phyloP scores from a whole-genome alignment of 495 filamentous ascomycete genomes.

The Penicillium paxilli region DNA sequence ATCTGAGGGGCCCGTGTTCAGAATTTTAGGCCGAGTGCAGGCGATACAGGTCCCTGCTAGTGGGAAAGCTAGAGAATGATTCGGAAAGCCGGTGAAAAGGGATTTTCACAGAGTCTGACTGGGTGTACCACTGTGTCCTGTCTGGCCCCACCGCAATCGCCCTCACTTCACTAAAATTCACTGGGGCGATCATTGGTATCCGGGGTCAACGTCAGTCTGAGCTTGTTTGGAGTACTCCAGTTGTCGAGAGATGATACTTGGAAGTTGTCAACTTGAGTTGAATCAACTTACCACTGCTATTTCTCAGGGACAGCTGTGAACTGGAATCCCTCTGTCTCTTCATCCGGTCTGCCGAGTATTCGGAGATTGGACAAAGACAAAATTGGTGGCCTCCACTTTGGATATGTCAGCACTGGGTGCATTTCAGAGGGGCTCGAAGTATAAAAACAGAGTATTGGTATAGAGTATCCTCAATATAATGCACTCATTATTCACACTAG shows the following conservation, averaged over 20 bases:
- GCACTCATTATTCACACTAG: no score
- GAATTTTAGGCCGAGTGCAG: slow-evolving; percentile 1
- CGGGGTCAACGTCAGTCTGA: slow-evolving; percentile 3
- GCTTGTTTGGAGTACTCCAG: not conserved
- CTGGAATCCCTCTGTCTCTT: no score
- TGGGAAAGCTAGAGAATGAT: not conserved
- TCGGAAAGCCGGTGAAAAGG: not conserved
- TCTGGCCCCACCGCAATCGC: not conserved
- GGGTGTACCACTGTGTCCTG: not conserved
- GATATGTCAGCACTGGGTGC: not conserved
- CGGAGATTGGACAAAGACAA: no score
- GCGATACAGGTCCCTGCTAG: not conserved
- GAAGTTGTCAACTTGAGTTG: no score
- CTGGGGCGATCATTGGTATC: not conserved
- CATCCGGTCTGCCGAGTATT: not conserved
- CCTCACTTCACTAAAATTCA: not conserved
- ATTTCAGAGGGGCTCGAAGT: not conserved
- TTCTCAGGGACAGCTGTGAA: no score
- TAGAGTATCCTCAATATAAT: no score
- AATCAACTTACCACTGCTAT: no score
- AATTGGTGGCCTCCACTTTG: no score
- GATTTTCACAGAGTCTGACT: not conserved
- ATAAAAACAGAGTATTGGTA: not conserved
- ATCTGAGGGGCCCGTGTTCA: not conserved
- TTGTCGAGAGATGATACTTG: no score